Evolutionary conservation across 164 flowering plant species (phyloP).

Genomic region (Buxus sempervirens): DNA sequence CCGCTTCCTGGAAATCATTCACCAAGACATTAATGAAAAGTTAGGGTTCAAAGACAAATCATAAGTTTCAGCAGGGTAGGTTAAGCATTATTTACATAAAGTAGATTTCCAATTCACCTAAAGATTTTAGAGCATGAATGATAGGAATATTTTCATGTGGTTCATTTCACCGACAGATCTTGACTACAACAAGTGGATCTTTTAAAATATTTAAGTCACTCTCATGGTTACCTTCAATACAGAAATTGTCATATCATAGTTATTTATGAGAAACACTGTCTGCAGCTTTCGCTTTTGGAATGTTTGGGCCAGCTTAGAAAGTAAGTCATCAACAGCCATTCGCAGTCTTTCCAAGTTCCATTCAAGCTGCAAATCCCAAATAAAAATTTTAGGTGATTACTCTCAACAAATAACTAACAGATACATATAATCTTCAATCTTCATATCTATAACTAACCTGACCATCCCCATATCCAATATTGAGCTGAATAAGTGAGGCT

Average conservation of each 20-base stretch:
- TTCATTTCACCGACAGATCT: background rate
- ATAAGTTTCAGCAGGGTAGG: background rate
- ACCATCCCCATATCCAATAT: conserved; percentile 94
- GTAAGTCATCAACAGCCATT: conserved; percentile 94
- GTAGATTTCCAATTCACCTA: background rate
- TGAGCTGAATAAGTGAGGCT: conserved; percentile 88
- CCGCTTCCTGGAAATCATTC: conserved; percentile 68
- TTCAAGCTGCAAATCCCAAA: conserved; percentile 63
- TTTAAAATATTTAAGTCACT: background rate
- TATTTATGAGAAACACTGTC: conserved; percentile 92
- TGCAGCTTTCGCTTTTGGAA: conserved; percentile 72
- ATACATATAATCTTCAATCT: background rate
- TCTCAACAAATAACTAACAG: background rate
- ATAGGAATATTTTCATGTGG: background rate
- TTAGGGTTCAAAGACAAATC: background rate
- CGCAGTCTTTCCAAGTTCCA: conserved; percentile 85
- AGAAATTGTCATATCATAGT: conserved; percentile 93
- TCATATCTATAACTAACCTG: conserved; percentile 55
- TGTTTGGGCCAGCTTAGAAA: conserved; percentile 68
- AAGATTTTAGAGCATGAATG: background rate
- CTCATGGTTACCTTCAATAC: conserved; percentile 66
- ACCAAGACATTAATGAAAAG: background rate
- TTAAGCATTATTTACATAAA: background rate
- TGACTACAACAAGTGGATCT: background rate
- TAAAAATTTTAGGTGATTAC: background rate